phyloP scores from a whole-genome alignment of 139 green algal species.

The Chlamydomonas schloesseri region DNA sequence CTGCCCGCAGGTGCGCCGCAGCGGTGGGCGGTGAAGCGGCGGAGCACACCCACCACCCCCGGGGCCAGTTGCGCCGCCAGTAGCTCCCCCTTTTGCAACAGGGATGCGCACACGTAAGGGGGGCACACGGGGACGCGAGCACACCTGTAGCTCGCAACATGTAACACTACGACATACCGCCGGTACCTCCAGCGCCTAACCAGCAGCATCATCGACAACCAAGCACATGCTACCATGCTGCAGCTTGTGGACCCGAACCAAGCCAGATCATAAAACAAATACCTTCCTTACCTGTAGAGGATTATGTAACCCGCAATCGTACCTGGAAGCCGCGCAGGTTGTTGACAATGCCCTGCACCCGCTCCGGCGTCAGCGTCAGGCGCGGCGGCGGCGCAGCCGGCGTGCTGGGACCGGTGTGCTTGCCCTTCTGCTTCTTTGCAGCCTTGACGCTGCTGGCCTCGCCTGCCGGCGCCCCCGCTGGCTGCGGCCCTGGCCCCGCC shows the following conservation, averaged over 20 bases:
- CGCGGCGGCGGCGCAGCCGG: not conserved
- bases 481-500: too few species aligned
- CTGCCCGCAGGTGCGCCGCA: not conserved
- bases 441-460: not conserved
- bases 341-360: constrained; percentile 49
- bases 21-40: constrained; percentile 23
- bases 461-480: too few species aligned
- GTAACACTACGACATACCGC: too few species aligned
- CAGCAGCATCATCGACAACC: too few species aligned
- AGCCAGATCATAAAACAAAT: too few species aligned
- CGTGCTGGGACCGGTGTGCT: not conserved
- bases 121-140: not conserved
- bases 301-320: too few species aligned
- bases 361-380: not conserved
- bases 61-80: constrained; percentile 41
- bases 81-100: constrained; percentile 48
- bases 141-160: too few species aligned
- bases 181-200: too few species aligned
- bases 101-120: too few species aligned
- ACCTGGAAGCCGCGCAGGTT: constrained; percentile 53
- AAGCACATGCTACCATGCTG: too few species aligned
- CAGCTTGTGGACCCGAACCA: too few species aligned
- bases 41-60: constrained; percentile 37
- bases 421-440: not conserved
- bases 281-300: too few species aligned